phyloP scores from a whole-genome alignment of 352 stramenopile genomes.

The Phytophthora capsici region DNA sequence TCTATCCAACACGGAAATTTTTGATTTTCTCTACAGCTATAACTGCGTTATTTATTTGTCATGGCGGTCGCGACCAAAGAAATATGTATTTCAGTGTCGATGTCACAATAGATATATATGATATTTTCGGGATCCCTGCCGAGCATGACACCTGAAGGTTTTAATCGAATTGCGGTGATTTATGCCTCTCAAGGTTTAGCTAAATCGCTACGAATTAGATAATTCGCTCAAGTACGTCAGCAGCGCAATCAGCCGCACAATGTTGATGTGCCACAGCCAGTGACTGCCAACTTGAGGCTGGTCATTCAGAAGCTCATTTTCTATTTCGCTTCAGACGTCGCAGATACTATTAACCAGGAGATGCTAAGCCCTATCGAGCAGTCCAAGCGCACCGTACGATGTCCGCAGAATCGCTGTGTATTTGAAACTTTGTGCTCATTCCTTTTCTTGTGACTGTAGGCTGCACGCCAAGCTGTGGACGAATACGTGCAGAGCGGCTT shows the following conservation, averaged over 20 bases:
- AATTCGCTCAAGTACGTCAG: conserved; percentile 20
- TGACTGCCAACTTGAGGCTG: conserved; percentile 15
- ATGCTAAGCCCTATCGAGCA: conserved; percentile 71
- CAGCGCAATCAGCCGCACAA: conserved; percentile 11
- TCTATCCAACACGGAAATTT: too few species aligned
- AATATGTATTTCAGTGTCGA: too few species aligned
- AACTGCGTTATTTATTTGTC: too few species aligned
- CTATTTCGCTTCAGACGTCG: not conserved
- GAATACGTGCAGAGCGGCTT: conserved; percentile 95
- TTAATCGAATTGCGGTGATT: not conserved
- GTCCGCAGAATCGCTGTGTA: not conserved
- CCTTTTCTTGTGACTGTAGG: conserved; percentile 38
- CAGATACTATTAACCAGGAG: conserved; percentile 4
- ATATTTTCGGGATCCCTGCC: too few species aligned
- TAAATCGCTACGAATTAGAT: conserved; percentile 9
- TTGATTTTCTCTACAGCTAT: too few species aligned
- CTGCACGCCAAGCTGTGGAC: conserved; percentile 88
- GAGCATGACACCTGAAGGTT: conserved; percentile 6
- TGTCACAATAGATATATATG: too few species aligned
- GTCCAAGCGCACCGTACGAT: conserved; percentile 70
- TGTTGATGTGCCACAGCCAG: conserved; percentile 32
- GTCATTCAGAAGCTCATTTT: too few species aligned
- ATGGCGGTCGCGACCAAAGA: too few species aligned
- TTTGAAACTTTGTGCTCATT: not conserved
- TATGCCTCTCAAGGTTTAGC: not conserved